Evolutionary conservation across 1,284 basidiomycete species (phyloP), one percentile per base, ranked within the genome.

Genomic region (Vanrija sp.): DNA sequence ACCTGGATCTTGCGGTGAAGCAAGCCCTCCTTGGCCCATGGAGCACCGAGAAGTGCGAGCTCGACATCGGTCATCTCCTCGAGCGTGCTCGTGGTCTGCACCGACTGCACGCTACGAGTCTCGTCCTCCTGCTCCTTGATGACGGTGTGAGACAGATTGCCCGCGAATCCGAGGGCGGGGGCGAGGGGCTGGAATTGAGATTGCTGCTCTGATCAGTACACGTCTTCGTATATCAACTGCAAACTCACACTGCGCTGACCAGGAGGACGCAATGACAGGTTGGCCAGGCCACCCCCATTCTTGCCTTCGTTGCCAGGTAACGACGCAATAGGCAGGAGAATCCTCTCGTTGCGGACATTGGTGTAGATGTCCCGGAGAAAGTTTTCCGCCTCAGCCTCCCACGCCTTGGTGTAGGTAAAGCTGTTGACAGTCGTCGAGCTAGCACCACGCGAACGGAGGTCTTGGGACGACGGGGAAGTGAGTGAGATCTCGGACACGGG

Each of bases 21-120:
- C 80, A 94, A 88, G 15, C 95, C 95, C 75, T 98, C 95, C 75
- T 98, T 98, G 0, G 95, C 95, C 95, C 95, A 98, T 0, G 95
- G 95, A 3, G 95, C 86, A 23, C 95, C 95, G 12, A 96, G 83
- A 38, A 98, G 80, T 1, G 95, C 94, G 12, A 98, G 81, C 76
- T 97, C 92, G 70, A 97, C 93, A 69, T 98, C 94, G 5, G 86
- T 85, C 57, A 95, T 88, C 6, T 76, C 74, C 25, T 74, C 76
- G n/a, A 68, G 52, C 3, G 64, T 65, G 10, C 62, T 65, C 26
- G 82, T 84, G 1, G 85, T 86, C 18, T 82, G 80, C 65, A 85
- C 87, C 19, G 82, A 80, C 19, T 57, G 47, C 12, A 84, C 68
- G 60, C 88, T 92, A 48, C 83, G 81, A 47, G 84, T 82, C 67